Evolutionary conservation across 257 asterid species (phyloP), one percentile per base, ranked within the genome.

Genomic region (Orobanche coerulescens): DNA sequence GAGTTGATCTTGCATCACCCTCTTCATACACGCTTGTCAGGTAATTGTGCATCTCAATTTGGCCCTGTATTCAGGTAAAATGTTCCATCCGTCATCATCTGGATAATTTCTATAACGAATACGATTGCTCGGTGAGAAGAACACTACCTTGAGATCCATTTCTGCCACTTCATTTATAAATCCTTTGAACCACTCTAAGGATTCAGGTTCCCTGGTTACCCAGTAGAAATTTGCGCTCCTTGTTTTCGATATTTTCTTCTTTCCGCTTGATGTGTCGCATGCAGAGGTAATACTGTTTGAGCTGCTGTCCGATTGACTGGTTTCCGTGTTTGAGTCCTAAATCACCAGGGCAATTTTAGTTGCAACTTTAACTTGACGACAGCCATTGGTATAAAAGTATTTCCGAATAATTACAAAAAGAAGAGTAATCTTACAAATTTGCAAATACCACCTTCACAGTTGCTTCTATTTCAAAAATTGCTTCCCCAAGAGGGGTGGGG

Each of bases 111-210:
- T n/a, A 40, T 2, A 50, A 52, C 0, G 7, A 11, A 51, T 24
- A n/a, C n/a, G 28, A 10, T 43, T 48, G 42, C 53, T 63, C 7
- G 15, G 25, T 47, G 47, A 26, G 58, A 54, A 46, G 28, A 52
- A 43, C 44, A 61, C 51, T 75, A 84, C 95, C 80, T 90, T 84
- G 67, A 79, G 85, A 80, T 90, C 97, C 85, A 90, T 78, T 78
- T 85, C 97, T 23, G 97, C 96, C 34, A 87, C 73, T 79, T 90
- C 96, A 76, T 85, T 75, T 94, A 90, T 90, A 56, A 90, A 95
- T 51, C 90, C 96, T 73, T 90, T 90, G 74, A 90, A 90, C 97
- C 97, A 90, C 73, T 90, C 97, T 30, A 90, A 87, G 19, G 97
- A 90, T 13, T 88, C 97, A 1, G 85, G 83, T 52, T 90, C 97